These are phyloP conservation scores for Apophysomyces variabilis DNA, from an alignment of 371 early-diverging fungal genomes.

Conservation along the genomic window DNA sequence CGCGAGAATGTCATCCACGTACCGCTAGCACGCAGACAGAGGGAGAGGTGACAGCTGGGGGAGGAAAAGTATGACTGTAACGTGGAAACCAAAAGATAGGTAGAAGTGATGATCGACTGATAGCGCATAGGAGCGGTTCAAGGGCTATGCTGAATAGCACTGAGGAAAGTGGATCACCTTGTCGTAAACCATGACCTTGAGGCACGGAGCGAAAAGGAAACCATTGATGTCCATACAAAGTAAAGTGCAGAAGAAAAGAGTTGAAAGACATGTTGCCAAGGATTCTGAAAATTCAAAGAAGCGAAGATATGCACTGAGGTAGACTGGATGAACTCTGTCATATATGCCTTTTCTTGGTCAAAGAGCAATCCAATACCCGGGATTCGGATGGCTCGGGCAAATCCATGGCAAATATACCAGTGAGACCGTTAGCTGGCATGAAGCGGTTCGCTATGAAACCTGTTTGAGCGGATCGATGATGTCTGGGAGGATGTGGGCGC, in stretches of 20 bases:
- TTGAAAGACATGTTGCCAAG: neutral
- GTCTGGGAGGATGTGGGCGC: neutral
- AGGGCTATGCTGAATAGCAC: slow-evolving; percentile 34
- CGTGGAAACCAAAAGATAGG: neutral
- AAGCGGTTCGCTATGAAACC: slow-evolving; percentile 19
- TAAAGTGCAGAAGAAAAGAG: neutral
- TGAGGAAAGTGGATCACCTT: slow-evolving; percentile 21
- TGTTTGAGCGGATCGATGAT: slow-evolving; percentile 22
- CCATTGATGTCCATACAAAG: slow-evolving; percentile 6
- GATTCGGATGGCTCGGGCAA: neutral
- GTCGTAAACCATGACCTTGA: slow-evolving; percentile 12
- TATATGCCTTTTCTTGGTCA: slow-evolving; percentile 26
- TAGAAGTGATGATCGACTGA: neutral
- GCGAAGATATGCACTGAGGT: neutral
- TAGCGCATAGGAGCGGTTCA: slow-evolving; percentile 3
- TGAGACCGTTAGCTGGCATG: slow-evolving; percentile 20
- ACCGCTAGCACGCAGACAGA: neutral
- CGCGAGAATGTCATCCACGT: slow-evolving; percentile 19
- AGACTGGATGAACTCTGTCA: slow-evolving; percentile 23
- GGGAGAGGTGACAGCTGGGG: neutral
- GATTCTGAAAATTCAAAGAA: slow-evolving; percentile 12
- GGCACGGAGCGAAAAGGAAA: neutral
- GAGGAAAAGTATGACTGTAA: neutral
- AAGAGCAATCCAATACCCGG: slow-evolving; percentile 16
- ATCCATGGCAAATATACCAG: slow-evolving; percentile 2